Evolutionary conservation across 495 filamentous ascomycete species (phyloP), one percentile per base, ranked within the genome.

Genomic region (Pyronema omphalodes): DNA sequence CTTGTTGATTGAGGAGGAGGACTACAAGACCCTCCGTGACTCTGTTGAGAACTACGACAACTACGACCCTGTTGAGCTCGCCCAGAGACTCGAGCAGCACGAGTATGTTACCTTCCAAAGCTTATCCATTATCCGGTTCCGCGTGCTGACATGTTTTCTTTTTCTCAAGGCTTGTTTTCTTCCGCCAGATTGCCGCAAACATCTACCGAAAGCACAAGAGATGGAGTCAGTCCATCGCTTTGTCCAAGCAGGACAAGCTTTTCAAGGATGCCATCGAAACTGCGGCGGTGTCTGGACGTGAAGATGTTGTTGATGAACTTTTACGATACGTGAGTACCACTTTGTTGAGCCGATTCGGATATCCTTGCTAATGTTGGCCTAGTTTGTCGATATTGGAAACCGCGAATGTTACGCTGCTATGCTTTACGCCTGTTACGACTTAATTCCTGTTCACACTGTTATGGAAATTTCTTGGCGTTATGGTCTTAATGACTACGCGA

Each of bases 221-320:
- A 55, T 99, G 93, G 93, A 87, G 93, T 68, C 95, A 96, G 74
- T 95, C 91, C n/a, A 96, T 99, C 68, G 80, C 84, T 48, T 73
- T 99, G 45, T 94, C 87, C 9, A 99, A 99, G 76, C 93, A 96
- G 67, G 93, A 99, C 73, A 96, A 93, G 78, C 74, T 99, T 37
- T 99, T 88, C 80, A 95, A 94, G 76, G 93, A 99, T 75, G 93
- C 93, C 29, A 96, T 99, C 59, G 93, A 99, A 75, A 99, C 93
- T 23, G 78, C 93, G 9, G 93, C 93, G n/a, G 88, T 95, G 44
- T 95, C 88, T 55, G 76, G 76, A 63, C 94, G 94, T 74, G 56
- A 75, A 7, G 87, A 94, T 41, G 83, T 96, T 43, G 93, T 95
- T 41, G 93, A 96, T 67, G 93, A 96, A 58, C 75, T 99, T 52